phyloP scores from a whole-genome alignment of 2,329 filamentous ascomycete species.

The Nothophoma quercina region DNA sequence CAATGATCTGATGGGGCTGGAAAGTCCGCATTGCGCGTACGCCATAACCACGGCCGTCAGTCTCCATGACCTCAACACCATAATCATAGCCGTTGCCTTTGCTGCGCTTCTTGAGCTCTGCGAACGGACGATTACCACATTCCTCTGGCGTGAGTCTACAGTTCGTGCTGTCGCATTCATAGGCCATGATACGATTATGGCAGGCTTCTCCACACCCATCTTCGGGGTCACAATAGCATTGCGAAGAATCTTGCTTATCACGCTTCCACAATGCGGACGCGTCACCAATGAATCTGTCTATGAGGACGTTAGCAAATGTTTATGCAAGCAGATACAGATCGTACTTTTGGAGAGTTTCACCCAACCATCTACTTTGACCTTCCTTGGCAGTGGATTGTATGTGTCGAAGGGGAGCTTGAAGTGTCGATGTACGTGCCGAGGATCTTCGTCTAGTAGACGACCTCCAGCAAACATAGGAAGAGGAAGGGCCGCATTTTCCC shows the following conservation, averaged over 20 bases:
- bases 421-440: constrained; percentile 62
- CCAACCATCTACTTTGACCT: constrained; percentile 94
- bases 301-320: constrained; percentile 9
- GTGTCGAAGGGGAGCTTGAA: constrained; percentile 91
- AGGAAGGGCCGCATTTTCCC: constrained; percentile 69
- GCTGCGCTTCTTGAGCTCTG: constrained; percentile 73
- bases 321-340: constrained; percentile 37
- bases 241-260: constrained; percentile 75
- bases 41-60: constrained; percentile 84
- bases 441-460: constrained; percentile 70
- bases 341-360: constrained; percentile 89
- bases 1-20: constrained; percentile 89
- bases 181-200: constrained; percentile 95
- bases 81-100: constrained; percentile 84
- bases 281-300: constrained; percentile 90
- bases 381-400: constrained; percentile 84
- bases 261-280: constrained; percentile 83
- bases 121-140: constrained; percentile 90
- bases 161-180: constrained; percentile 92
- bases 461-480: constrained; percentile 81
- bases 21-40: constrained; percentile 91
- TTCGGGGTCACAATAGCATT: constrained; percentile 63
- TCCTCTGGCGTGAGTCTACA: constrained; percentile 77
- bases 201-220: constrained; percentile 88
- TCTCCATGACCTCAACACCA: constrained; percentile 95